Conservation (phyloP, 2,329 filamentous ascomycete genomes). For the Botryotinia narcissicola region DNA sequence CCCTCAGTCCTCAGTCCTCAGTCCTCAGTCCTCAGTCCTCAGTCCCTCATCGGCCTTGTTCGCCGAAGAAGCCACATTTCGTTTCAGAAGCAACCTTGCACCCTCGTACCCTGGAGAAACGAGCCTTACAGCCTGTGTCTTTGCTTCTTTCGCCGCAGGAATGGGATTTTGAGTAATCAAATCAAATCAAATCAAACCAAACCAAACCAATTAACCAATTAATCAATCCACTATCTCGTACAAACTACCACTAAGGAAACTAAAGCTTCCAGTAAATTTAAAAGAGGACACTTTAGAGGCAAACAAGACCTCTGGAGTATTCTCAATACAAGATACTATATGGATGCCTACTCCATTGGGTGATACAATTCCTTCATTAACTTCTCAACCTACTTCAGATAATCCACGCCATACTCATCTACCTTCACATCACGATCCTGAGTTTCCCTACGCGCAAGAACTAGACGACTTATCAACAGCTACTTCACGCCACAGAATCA, state of each 20-base stretch:
- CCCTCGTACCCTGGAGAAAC: neutral
- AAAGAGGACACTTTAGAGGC: slow-evolving; percentile 35
- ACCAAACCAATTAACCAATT: neutral
- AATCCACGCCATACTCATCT: slow-evolving; percentile 28
- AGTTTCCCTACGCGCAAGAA: slow-evolving; percentile 36
- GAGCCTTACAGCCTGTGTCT: neutral
- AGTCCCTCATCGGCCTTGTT: neutral
- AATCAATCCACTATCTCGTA: slow-evolving; percentile 12
- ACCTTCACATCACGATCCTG: slow-evolving; percentile 35
- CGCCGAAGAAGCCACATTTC: slow-evolving; percentile 16
- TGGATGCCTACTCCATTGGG: slow-evolving; percentile 44
- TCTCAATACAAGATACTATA: slow-evolving; percentile 32
- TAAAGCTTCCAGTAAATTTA: neutral
- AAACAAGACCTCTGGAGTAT: slow-evolving; percentile 35
- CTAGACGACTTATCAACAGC: slow-evolving; percentile 33
- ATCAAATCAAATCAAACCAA: neutral
- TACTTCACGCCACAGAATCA: slow-evolving; percentile 29
- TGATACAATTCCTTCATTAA: slow-evolving; percentile 39
- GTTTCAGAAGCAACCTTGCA: neutral
- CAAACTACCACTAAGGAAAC: neutral
- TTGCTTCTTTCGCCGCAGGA: neutral
- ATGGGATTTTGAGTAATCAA: slow-evolving; percentile 1
- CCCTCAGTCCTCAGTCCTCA: neutral
- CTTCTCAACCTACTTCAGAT: slow-evolving; percentile 29
- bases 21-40: neutral